Evolutionary conservation across 768 basidiomycete genomes (phyloP), one percentile per base, ranked within the genome.

Genomic region (Trametes cinnabarina): DNA sequence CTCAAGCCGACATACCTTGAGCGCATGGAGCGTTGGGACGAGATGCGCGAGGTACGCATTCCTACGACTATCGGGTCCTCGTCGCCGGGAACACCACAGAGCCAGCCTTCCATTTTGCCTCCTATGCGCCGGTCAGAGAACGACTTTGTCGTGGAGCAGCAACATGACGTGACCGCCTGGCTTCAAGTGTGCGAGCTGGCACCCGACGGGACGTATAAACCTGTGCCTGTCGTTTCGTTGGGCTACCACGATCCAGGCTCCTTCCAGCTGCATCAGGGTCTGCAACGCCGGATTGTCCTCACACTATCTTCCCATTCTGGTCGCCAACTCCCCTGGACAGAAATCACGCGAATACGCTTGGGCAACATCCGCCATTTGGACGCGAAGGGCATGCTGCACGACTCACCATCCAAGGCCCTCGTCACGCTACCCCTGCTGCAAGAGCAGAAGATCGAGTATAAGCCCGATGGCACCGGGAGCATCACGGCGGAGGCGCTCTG

Each of bases 1-100:
- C 78, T 88, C 58, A 85, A 83, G 48, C 82, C 92, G 14, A 88
- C 86, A 15, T 98, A 96, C 71, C 71, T 98, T 64, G 89, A 92
- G 60, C 84, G 93, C 6, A 76, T 98, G 72, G 93, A 94, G 67
- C 82, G 90, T 55, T 97, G 94, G 94, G 96, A 98, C 68, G 90
- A 94, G 68, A 80, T 91, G 78, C 84, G 94, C 32, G 94, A 98
- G 62, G 83, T 88, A 47, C 82, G 83, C 62, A 58, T 75, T 68
- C 66, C 74, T 73, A 46, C 57, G 44, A 35, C 71, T 77, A 41
- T 68, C 74, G 44, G 73, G 69, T 52, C 52, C 23, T 57, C 50
- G 26, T 65, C 66, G 20, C 6, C 60, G 25, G 51, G 62, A 37
- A 56, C 66, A 15, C 60, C 70, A 50, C 80, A 82, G 44, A 73